Conservation (phyloP, 2,329 filamentous ascomycete genomes). For the Knoxdaviesia capensis region DNA sequence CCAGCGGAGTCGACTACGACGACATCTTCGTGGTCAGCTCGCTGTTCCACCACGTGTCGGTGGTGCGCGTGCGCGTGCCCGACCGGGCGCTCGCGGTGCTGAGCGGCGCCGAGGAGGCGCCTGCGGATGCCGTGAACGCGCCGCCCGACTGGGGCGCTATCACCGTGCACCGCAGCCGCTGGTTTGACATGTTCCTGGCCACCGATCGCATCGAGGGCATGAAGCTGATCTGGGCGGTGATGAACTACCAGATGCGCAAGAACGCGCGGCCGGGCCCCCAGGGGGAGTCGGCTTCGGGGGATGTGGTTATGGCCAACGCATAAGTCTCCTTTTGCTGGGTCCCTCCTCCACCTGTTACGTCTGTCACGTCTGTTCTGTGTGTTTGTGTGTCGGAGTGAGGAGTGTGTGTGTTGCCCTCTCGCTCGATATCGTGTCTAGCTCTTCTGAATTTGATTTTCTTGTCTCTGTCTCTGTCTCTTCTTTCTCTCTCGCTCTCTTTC, state of each 20-base stretch:
- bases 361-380: neutral
- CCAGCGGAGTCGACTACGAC: constrained; percentile 26
- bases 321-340: neutral
- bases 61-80: constrained; percentile 39
- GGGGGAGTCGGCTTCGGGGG: neutral
- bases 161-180: constrained; percentile 34
- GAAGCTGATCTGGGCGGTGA: constrained; percentile 35
- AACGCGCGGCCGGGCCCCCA: constrained; percentile 1
- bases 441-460: constrained; percentile 7
- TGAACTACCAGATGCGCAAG: constrained; percentile 38
- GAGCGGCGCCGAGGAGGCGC: constrained; percentile 20
- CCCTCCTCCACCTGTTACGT: neutral
- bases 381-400: neutral
- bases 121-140: constrained; percentile 2
- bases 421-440: neutral
- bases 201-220: constrained; percentile 36
- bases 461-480: neutral
- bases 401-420: no score
- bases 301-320: constrained; percentile 1
- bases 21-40: constrained; percentile 41
- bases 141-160: constrained; percentile 28
- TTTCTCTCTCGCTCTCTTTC: neutral
- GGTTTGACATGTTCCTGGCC: constrained; percentile 38
- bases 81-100: constrained; percentile 29
- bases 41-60: constrained; percentile 39